These are phyloP conservation scores for Umbilicaria muhlenbergii DNA, from an alignment of 495 filamentous ascomycete species.

Conservation along the genomic window DNA sequence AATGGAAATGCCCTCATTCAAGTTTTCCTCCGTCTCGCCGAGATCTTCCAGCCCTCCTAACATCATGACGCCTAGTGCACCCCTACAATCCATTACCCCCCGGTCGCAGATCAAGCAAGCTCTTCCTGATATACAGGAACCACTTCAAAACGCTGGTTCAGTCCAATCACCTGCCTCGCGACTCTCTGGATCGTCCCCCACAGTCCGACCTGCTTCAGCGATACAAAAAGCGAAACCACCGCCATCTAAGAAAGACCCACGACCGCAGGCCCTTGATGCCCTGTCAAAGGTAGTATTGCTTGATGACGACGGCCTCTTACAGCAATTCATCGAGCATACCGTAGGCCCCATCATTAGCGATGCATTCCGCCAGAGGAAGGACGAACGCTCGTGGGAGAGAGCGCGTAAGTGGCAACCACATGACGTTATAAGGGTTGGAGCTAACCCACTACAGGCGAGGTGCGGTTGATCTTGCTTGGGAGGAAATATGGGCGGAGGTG, in stretches of 20 bases:
- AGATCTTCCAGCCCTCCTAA: no score
- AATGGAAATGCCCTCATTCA: no score
- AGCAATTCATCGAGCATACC: constrained; percentile 13
- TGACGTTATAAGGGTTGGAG: background rate
- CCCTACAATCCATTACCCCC: no score
- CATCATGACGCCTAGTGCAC: no score
- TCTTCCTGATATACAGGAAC: no score
- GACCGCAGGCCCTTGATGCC: constrained; percentile 3
- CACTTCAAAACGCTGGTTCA: no score
- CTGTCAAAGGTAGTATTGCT: constrained; percentile 7
- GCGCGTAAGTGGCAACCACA: constrained; percentile 9
- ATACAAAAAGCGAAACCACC: no score
- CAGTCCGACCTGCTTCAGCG: no score
- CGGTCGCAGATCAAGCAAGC: no score
- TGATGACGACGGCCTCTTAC: constrained; percentile 11
- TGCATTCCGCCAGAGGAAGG: constrained; percentile 7
- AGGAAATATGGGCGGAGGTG: constrained; percentile 10
- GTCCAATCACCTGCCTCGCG: no score
- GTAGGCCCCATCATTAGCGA: constrained; percentile 9
- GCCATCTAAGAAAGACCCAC: background rate
- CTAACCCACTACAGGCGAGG: constrained; percentile 11
- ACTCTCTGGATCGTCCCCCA: no score
- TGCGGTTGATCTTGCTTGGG: constrained; percentile 6
- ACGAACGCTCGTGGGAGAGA: constrained; percentile 13
- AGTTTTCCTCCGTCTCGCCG: no score